Evolutionary conservation across 768 basidiomycete species (phyloP), one percentile per base, ranked within the genome.

Genomic region (Phanerochaete sordida): DNA sequence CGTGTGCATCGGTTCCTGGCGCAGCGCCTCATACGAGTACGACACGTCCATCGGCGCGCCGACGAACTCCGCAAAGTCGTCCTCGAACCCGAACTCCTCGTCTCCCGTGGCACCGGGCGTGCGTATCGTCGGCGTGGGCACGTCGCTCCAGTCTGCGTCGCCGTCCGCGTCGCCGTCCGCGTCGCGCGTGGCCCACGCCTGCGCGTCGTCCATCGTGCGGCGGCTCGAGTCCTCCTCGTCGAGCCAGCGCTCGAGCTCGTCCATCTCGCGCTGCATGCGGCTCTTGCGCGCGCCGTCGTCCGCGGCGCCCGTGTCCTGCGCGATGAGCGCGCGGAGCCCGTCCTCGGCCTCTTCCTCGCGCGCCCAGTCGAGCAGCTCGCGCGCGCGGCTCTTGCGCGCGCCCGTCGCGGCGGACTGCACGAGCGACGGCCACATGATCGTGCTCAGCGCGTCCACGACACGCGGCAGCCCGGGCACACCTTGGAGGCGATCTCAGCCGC

Each of bases 371-470:
- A 79, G 69, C 51, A 76, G 68, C 24, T 69, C 73, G 26, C 68
- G 70, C 21, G 70, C 69, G 12, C 73, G 70, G 56, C 68, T 73
- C 53, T 70, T 68, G 31, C 66, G 68, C 23, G 65, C 59, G 30
- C 56, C 43, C 48, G 70, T 74, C 6, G 67, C 49, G n/a, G 67
- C 67, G 31, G 68, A 72, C 24, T 81, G 75, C 50, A 82, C 73
- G 83, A 94, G 86, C 0, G 87, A 88, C 3, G 91, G 87, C 91
- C 91, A 94, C 87, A 93, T 91, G 66, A 94, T 84, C 0, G 92
- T 92, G 70, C 90, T 87, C 46, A 94, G 75, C 12, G 91, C 89
- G 67, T 92, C 90, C 21, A 90, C 65, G 8, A 92, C 84, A 26
- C 92, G 84, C 30, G 84, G 81, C 33, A 91, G 79, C 13, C 81